Evolutionary conservation across 371 early-diverging fungal species (phyloP), one percentile per base, ranked within the genome.

Genomic region (Apophysomyces trapeziformis): DNA sequence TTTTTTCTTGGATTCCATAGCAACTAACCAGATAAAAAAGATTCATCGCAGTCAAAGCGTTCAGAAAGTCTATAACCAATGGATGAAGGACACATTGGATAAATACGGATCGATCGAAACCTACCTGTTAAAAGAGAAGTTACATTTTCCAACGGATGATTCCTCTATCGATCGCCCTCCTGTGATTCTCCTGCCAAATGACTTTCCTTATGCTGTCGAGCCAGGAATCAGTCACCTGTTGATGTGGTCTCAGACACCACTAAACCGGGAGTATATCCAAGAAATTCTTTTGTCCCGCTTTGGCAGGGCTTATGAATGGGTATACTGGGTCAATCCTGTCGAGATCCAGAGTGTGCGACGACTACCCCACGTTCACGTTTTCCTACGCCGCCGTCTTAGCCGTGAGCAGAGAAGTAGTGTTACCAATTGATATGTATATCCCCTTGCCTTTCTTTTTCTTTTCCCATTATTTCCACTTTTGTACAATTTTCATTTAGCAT

Each of bases 131-230:
- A 68, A 70, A 35, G 83, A 77, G 39, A 84, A 84, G 47, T 74
- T 87, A 0, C 65, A 72, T 8, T 79, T 65, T 50, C 80, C 84
- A 32, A 44, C 69, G 12, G 57, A 54, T 14, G 32, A 1, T 26
- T 26, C 3, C 32, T 26, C 32, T 16, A 50, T 37, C 9, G 21
- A 21, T 26, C 54, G 6, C 64, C 69, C 71, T 14, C 45, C 68
- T 46, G 69, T 72, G 36, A 71, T 85, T 58, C 64, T 87, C 46
- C 70, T 87, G 7, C 80, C 78, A 7, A 89, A 89, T 70, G 89
- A 89, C 68, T 89, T 84, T 66, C 88, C 88, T 18, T 89, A 89
- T 61, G 83, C 87, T 11, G 71, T 83, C 6, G 82, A 77, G 13
- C 75, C 74, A 35, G 75, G 78, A 43, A 81, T 81, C 38, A 26